These are phyloP conservation scores for Annulohypoxylon truncatum DNA, from an alignment of 2,329 filamentous ascomycete species.

Conservation along the genomic window DNA sequence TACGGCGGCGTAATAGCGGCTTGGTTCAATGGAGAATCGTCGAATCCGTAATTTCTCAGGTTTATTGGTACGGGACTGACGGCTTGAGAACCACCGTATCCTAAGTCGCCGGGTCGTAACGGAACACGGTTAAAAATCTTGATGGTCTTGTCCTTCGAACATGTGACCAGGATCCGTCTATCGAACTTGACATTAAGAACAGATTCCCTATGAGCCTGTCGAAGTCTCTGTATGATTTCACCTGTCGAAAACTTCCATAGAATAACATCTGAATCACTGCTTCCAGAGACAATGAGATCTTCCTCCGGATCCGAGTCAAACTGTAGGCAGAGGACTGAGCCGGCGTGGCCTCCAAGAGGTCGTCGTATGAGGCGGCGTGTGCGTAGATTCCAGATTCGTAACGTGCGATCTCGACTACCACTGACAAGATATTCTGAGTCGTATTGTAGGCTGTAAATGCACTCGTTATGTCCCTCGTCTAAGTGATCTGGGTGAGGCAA, in stretches of 20 bases:
- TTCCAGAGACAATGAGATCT: conserved; percentile 94
- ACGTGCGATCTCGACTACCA: conserved; percentile 87
- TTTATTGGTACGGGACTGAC: conserved; percentile 66
- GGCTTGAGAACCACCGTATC: conserved; percentile 58
- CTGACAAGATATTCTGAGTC: conserved; percentile 88
- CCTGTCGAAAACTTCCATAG: conserved; percentile 95
- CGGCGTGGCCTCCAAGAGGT: conserved; percentile 81
- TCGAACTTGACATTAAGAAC: conserved; percentile 95
- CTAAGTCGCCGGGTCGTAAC: conserved; percentile 70
- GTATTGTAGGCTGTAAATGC: conserved; percentile 95
- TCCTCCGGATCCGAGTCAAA: conserved; percentile 90
- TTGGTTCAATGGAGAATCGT: conserved; percentile 57
- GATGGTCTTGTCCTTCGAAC: conserved; percentile 96
- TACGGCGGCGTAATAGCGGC: conserved; percentile 72
- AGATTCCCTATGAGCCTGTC: conserved; percentile 84
- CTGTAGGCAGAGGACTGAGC: conserved; percentile 93
- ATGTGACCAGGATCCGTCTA: conserved; percentile 90
- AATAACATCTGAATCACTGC: conserved; percentile 90
- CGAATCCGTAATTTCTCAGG: conserved; percentile 67
- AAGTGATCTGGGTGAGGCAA: conserved; percentile 85
- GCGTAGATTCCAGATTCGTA: conserved; percentile 90
- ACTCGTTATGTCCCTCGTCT: conserved; percentile 88
- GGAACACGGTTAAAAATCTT: conserved; percentile 90
- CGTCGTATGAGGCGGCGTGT: conserved; percentile 79
- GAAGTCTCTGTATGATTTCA: conserved; percentile 79